Conservation (phyloP, 2,329 filamentous ascomycete species). For the Pezicula rhizophila region DNA sequence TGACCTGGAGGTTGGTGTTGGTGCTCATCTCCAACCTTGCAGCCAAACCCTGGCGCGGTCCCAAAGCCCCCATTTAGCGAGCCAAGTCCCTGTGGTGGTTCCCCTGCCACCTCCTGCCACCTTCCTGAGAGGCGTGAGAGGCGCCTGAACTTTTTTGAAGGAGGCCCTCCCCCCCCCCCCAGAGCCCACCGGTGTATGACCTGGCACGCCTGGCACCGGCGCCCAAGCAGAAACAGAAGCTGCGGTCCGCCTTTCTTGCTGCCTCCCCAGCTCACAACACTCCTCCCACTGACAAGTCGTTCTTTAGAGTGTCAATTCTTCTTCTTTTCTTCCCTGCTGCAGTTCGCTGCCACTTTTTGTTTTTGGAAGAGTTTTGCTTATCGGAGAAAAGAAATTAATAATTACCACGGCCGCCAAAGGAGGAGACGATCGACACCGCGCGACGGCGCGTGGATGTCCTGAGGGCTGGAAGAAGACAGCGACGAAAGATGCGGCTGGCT, state of each 20-base stretch:
- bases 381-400: slow-evolving; percentile 2
- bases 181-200: too few species aligned
- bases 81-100: neutral
- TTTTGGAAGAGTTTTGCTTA: slow-evolving; percentile 12
- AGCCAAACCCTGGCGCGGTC: neutral
- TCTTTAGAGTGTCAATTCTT: slow-evolving; percentile 19
- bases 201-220: too few species aligned
- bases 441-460: slow-evolving; percentile 16
- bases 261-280: slow-evolving; percentile 4
- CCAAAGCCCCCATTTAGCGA: neutral
- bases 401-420: slow-evolving; percentile 6
- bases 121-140: neutral
- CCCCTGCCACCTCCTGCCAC: neutral
- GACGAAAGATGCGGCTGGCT: slow-evolving; percentile 23
- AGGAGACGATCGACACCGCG: slow-evolving; percentile 14
- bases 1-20: neutral
- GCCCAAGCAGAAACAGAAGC: neutral
- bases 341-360: slow-evolving; percentile 12
- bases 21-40: neutral
- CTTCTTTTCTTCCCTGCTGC: neutral
- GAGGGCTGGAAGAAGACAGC: slow-evolving; percentile 6
- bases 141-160: too few species aligned
- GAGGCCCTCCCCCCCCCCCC: too few species aligned
- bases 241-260: slow-evolving; percentile 2
- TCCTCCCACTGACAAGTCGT: slow-evolving; percentile 12